Evolutionary conservation across 371 early-diverging fungal species (phyloP).

Genomic region (Apophysomyces ossiformis): DNA sequence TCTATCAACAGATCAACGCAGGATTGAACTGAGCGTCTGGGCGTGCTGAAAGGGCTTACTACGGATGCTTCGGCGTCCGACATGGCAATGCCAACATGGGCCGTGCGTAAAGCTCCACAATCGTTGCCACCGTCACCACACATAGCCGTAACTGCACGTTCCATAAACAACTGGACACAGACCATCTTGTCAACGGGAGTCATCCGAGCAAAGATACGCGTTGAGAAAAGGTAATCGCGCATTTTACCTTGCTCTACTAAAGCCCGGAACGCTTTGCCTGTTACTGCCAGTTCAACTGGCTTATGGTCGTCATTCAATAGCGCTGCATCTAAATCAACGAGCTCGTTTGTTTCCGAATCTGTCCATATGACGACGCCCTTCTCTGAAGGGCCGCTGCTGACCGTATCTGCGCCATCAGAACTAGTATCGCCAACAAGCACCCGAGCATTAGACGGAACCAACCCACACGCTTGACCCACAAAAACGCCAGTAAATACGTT

Average conservation of each 20-base stretch:
- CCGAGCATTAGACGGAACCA: conserved; percentile 32
- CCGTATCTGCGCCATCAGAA: conserved; percentile 72
- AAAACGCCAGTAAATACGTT: conserved; percentile 77
- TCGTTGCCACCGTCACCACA: conserved; percentile 99
- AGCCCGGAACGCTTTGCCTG: conserved; percentile 66
- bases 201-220: conserved; percentile 79
- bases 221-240: conserved; percentile 48
- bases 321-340: conserved; percentile 15
- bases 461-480: conserved; percentile 60
- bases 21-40: conserved; percentile 59
- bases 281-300: conserved; percentile 64
- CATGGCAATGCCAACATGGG: conserved; percentile 95
- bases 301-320: conserved; percentile 6
- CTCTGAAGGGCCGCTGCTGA: conserved; percentile 63
- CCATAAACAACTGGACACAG: conserved; percentile 64
- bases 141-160: conserved; percentile 79
- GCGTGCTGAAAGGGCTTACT: conserved; percentile 84
- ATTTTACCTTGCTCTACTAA: conserved; percentile 34
- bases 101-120: conserved; percentile 91
- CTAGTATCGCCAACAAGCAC: conserved; percentile 70
- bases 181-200: conserved; percentile 71
- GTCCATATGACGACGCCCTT: conserved; percentile 49
- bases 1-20: conserved; percentile 75
- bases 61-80: conserved; percentile 77
- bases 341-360: conserved; percentile 26